These are phyloP conservation scores for Populus hybrid DNA, from an alignment of 441 rosid genomes.

Conservation along the genomic window DNA sequence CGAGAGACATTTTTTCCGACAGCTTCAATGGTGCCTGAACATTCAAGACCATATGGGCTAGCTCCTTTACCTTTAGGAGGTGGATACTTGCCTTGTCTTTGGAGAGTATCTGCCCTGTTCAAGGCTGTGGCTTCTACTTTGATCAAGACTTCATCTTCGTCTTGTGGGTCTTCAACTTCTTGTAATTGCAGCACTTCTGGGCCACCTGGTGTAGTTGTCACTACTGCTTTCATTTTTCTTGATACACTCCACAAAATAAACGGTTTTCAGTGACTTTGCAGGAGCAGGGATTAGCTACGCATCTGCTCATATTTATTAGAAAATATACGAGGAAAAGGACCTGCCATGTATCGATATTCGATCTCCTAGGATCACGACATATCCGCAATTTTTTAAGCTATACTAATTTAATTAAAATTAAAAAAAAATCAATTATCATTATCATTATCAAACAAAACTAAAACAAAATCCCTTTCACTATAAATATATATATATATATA, in stretches of 20 bases:
- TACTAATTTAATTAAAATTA: too few relatives aligned
- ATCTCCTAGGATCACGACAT: too few relatives aligned
- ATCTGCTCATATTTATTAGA: too few relatives aligned
- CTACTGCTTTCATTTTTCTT: conserved; percentile 68
- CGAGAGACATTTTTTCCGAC: conserved; percentile 62
- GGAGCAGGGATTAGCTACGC: not conserved
- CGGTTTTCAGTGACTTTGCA: not conserved
- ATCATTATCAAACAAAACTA: too few relatives aligned
- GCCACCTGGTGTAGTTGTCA: conserved; percentile 63
- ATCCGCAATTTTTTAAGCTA: too few relatives aligned
- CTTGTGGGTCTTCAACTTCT: conserved; percentile 67
- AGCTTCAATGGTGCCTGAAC: conserved; percentile 75
- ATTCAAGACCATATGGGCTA: conserved; percentile 83
- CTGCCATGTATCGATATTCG: too few relatives aligned
- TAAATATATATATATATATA: too few relatives aligned
- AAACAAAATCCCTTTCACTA: too few relatives aligned
- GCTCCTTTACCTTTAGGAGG: conserved; percentile 81
- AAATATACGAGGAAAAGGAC: too few relatives aligned
- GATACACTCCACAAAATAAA: not conserved
- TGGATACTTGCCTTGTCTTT: conserved; percentile 63
- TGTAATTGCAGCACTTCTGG: conserved; percentile 76
- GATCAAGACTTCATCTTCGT: conserved; percentile 72
- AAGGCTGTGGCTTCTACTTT: conserved; percentile 74
- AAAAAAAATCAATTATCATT: too few relatives aligned
- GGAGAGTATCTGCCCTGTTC: conserved; percentile 72